These are phyloP conservation scores for Fusarium nisikadoi DNA, from an alignment of 2,329 filamentous ascomycete species.

Conservation along the genomic window DNA sequence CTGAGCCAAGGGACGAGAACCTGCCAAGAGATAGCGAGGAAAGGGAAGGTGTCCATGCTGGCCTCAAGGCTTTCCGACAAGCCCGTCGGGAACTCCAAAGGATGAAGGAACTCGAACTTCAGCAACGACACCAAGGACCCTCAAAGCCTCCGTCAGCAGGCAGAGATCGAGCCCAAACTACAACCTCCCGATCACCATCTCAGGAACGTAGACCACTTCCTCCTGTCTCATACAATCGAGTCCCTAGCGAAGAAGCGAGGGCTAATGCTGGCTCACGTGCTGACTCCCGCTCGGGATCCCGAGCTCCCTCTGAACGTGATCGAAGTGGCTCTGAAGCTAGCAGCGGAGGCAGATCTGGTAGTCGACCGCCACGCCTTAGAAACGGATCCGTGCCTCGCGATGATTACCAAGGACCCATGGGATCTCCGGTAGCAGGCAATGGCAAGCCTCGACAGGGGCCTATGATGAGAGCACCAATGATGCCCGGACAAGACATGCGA, in stretches of 20 bases:
- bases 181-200: constrained; percentile 50
- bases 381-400: constrained; percentile 53
- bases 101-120: constrained; percentile 63
- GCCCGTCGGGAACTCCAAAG: constrained; percentile 67
- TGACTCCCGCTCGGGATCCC: constrained; percentile 42
- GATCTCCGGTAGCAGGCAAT: constrained; percentile 39
- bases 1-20: constrained; percentile 36
- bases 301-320: constrained; percentile 57
- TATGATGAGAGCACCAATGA: constrained; percentile 57
- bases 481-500: constrained; percentile 57
- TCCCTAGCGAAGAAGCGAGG: constrained; percentile 56
- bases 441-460: constrained; percentile 44
- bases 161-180: constrained; percentile 37
- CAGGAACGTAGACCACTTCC: constrained; percentile 57
- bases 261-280: constrained; percentile 40
- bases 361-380: constrained; percentile 53
- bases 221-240: constrained; percentile 58
- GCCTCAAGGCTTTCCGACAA: constrained; percentile 67
- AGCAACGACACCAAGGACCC: constrained; percentile 53
- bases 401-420: constrained; percentile 46
- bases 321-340: constrained; percentile 67
- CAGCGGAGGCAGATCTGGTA: constrained; percentile 54
- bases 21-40: constrained; percentile 43
- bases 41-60: constrained; percentile 59
- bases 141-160: constrained; percentile 12